Evolutionary conservation across 2,329 filamentous ascomycete species (phyloP).

Genomic region (Nectriaceae sp.): DNA sequence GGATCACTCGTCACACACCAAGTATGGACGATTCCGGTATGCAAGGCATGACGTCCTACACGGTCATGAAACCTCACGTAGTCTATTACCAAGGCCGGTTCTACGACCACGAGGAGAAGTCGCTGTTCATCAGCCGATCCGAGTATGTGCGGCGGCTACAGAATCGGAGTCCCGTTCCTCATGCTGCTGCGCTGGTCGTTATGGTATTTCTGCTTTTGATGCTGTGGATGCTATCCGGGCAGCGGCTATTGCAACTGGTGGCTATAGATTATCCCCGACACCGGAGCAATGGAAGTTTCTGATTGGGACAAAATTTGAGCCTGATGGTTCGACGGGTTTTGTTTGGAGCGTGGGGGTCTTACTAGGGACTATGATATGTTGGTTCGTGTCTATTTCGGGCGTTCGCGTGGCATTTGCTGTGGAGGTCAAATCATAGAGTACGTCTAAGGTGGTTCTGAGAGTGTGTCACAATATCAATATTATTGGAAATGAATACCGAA

Average conservation of each 20-base stretch:
- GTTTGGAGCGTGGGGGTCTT: too few relatives aligned
- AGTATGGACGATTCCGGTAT: conserved; percentile 4
- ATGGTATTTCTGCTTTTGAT: conserved; percentile 8
- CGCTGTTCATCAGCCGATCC: conserved; percentile 17
- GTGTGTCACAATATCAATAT: too few relatives aligned
- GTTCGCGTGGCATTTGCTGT: too few relatives aligned
- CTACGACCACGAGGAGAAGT: conserved; percentile 22
- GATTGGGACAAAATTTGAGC: too few relatives aligned
- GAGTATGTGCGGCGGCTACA: conserved; percentile 22
- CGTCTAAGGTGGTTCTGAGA: too few relatives aligned
- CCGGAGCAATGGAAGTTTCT: too few relatives aligned
- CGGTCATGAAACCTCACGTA: conserved; percentile 27
- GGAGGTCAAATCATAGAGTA: too few relatives aligned
- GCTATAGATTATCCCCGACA: conserved; percentile 1
- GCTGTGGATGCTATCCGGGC: conserved; percentile 11
- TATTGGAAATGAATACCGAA: too few relatives aligned
- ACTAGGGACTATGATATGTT: too few relatives aligned
- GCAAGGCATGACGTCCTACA: conserved; percentile 19
- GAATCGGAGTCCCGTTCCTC: conserved; percentile 13
- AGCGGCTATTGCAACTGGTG: too few relatives aligned
- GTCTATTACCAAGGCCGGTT: conserved; percentile 32
- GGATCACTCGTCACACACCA: conserved; percentile 23
- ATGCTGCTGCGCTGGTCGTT: conserved; percentile 10
- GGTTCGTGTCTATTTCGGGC: too few relatives aligned
- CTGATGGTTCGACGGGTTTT: too few relatives aligned